Evolutionary conservation across 805 yeast genomes (phyloP), one percentile per base, ranked within the genome.

Genomic region (Lipomyces yamanashiensis): DNA sequence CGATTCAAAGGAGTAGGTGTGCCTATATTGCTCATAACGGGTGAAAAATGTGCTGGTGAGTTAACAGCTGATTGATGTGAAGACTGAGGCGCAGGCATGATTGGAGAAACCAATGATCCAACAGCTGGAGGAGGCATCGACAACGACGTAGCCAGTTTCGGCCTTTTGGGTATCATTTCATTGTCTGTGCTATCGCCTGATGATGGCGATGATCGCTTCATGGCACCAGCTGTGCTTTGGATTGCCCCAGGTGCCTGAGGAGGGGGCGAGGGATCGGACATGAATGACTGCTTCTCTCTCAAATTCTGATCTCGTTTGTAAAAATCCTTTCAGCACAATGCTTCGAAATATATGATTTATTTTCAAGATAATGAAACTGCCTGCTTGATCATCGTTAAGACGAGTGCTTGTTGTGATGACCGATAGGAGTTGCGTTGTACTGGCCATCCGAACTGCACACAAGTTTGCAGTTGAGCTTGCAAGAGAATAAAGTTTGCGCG

Each of bases 41-140:
- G 21, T 12, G 63, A 34, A n/a, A 17, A 39, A 5, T 58, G 39
- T 19, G 41, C 44, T 6, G 56, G 40, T 4, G 53, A 37, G 43
- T 28, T 58, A 39, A 40, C 41, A 1, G 13, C 45, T 28, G 52
- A 19, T 6, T 19, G 19, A n/a, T 23, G 58, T 7, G 50, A 33
- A 5, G 47, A 17, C 37, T 52, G 51, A 7, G 40, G 39, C 5
- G 49, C 36, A 5, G 63, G 55, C 12, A 39, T 37, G 40, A n/a
- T 17, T 15, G 54, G 50, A 13, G 40, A 39, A 23, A 37, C 54
- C 17, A 28, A 15, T 23, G 45, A 28, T 36, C 49, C 17, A 2
- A 21, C 5, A 12, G 62, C 43, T 5, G 67, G 63, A n/a, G 62
- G 61, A 12, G 65, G 65, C 66, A 64, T 57, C 34, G 67, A 61